phyloP scores from a whole-genome alignment of 2,329 filamentous ascomycete genomes.

The Geosmithia flava region DNA sequence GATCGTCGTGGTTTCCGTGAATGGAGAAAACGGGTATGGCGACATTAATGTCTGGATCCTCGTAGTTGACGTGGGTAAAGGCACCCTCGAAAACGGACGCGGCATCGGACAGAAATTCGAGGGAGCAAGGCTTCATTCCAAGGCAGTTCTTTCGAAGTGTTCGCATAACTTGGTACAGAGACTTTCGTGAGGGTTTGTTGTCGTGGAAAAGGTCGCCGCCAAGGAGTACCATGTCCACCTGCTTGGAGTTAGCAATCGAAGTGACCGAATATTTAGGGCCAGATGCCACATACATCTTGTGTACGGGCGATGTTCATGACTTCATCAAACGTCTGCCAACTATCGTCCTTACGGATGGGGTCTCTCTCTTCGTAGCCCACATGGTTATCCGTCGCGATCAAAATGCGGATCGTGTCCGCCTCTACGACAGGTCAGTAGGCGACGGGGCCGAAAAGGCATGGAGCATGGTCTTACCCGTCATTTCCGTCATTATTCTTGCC shows the following conservation, averaged over 20 bases:
- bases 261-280: not conserved
- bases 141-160: constrained; percentile 87
- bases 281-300: constrained; percentile 47
- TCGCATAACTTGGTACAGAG: constrained; percentile 96
- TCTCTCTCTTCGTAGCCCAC: constrained; percentile 94
- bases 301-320: constrained; percentile 80
- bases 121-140: constrained; percentile 87
- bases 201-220: constrained; percentile 96
- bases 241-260: not conserved
- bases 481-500: constrained; percentile 3
- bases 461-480: constrained; percentile 2
- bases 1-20: constrained; percentile 96
- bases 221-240: constrained; percentile 92
- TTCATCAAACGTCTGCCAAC: constrained; percentile 93
- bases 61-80: constrained; percentile 93
- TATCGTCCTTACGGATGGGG: constrained; percentile 88
- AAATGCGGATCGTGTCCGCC: constrained; percentile 83
- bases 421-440: constrained; percentile 18
- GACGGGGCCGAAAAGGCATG: not conserved
- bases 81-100: constrained; percentile 81
- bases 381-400: constrained; percentile 94
- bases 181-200: constrained; percentile 90
- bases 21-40: constrained; percentile 97
- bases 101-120: constrained; percentile 89
- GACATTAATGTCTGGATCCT: constrained; percentile 93